These are phyloP conservation scores for Funneliformis geosporum DNA, from an alignment of 192 early-diverging fungal species.

Conservation along the genomic window DNA sequence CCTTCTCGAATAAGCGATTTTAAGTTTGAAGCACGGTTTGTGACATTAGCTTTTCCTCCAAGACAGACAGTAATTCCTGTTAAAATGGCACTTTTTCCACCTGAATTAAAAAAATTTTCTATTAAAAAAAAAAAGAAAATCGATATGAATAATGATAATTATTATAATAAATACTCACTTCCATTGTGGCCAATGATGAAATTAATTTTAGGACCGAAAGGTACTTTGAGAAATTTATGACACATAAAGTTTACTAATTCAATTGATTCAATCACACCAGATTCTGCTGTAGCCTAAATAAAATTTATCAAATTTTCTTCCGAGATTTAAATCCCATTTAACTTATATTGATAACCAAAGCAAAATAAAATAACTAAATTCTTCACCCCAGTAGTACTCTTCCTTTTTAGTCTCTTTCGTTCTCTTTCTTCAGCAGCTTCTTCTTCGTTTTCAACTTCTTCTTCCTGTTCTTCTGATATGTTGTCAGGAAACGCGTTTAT, in stretches of 20 bases:
- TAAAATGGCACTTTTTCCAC: slow-evolving; percentile 95
- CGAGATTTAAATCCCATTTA: not conserved
- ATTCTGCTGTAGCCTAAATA: slow-evolving; percentile 48
- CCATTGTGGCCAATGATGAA: slow-evolving; percentile 98
- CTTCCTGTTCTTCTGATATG: not conserved
- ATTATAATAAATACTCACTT: slow-evolving; percentile 53
- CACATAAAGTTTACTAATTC: slow-evolving; percentile 96
- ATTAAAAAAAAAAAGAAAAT: not conserved
- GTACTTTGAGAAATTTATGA: slow-evolving; percentile 77
- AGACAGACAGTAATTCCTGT: slow-evolving; percentile 89
- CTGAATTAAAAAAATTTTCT: slow-evolving; percentile 35
- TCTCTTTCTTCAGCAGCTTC: slow-evolving; percentile 1
- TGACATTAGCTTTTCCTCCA: slow-evolving; percentile 86
- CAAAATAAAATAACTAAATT: not conserved
- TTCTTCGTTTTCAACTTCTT: not conserved
- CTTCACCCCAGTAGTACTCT: not conserved
- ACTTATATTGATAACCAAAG: not conserved
- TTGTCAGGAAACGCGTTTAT: slow-evolving; percentile 6
- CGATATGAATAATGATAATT: not conserved
- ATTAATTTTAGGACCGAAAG: slow-evolving; percentile 86
- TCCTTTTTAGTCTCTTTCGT: not conserved
- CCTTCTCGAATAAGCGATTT: slow-evolving; percentile 85
- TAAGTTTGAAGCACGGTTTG: slow-evolving; percentile 80
- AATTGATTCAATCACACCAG: slow-evolving; percentile 80
- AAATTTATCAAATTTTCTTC: not conserved